Percentiles rank a stretch among this genome's conserved stretches.
Evolutionary conservation across 2,329 filamentous ascomycete genomes (phyloP).

Genomic region (Colletotrichum karsti): DNA sequence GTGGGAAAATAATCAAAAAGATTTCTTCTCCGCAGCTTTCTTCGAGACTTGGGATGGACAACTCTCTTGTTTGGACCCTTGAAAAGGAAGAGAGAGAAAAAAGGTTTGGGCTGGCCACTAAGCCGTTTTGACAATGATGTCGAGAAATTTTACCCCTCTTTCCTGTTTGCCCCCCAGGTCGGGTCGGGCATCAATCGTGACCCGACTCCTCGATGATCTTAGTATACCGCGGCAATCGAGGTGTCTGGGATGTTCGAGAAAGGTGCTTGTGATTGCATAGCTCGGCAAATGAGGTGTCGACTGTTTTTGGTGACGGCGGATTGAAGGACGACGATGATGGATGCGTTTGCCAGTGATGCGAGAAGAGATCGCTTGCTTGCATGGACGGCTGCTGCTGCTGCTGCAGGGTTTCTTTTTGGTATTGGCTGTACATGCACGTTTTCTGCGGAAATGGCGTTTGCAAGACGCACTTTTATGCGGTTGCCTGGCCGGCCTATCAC

Average conservation of each 20-base stretch:
- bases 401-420: background rate
- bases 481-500: background rate
- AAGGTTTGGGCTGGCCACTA: no score
- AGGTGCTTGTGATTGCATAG: background rate
- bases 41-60: background rate
- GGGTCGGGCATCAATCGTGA: conserved; percentile 4
- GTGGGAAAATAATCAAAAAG: background rate
- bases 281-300: background rate
- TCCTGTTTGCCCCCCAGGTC: background rate
- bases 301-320: background rate
- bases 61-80: background rate
- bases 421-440: background rate
- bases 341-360: background rate
- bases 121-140: background rate
- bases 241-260: background rate
- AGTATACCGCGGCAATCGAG: background rate
- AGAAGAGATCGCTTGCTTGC: background rate
- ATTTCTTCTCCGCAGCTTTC: background rate
- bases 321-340: background rate
- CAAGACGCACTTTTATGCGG: background rate
- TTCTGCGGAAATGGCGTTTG: conserved; percentile 11
- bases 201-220: background rate
- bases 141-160: background rate
- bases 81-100: no score
- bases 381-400: background rate